Base-by-base conservation (phyloP, 306 rosid species). In the Fragaria ananassa region DNA sequence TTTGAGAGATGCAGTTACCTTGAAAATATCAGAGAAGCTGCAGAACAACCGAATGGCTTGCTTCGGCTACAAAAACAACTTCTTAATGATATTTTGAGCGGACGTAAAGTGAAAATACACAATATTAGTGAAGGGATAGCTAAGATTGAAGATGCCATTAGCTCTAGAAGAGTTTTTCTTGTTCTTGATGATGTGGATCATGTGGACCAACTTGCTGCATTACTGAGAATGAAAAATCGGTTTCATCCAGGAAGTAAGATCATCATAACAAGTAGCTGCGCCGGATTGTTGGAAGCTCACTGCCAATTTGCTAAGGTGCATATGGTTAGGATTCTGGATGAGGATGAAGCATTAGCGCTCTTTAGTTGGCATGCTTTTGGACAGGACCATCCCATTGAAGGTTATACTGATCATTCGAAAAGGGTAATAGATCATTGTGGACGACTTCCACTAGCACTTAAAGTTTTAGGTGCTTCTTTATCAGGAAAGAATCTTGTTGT, bases 141-240 rank as follows among this genome's bases (percentile, higher is more conserved):
- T 6, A 72, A 8, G 51, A 39, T 72, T 12, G 10, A 72, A 37
- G 25, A 21, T 5, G 50, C 23, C 6, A 3, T 72, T 37, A 3
- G 76, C 23, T 12, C 23, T 21, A 72, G 0, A 37, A 72, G 37
- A 21, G 51, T 54, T 54, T 31, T 72, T n/a, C 65, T 72, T 54
- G 66, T 72, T 56, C 65, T 72, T 1, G 76, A 72, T n/a, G 61
- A 54, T 8, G 27, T 54, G 12, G 27, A 54, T 54, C 27, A 54
- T n/a, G 60, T 8, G 11, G 60, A 54, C 1, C 58, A 53, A 53
- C 2, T 54, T 0, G 27, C 12, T 19, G 27, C 60, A 54, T 7
- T 54, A n/a, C 27, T 54, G 4, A 8, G 60, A 2, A 54, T 54
- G 27, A 10, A 54, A 19, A 2, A n/a, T 19, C 60, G 4, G 12